Percentiles rank a stretch among this genome's conserved stretches.
Evolutionary conservation across 768 basidiomycete species (phyloP).

Genomic region (Sporobolomyces phaffii): DNA sequence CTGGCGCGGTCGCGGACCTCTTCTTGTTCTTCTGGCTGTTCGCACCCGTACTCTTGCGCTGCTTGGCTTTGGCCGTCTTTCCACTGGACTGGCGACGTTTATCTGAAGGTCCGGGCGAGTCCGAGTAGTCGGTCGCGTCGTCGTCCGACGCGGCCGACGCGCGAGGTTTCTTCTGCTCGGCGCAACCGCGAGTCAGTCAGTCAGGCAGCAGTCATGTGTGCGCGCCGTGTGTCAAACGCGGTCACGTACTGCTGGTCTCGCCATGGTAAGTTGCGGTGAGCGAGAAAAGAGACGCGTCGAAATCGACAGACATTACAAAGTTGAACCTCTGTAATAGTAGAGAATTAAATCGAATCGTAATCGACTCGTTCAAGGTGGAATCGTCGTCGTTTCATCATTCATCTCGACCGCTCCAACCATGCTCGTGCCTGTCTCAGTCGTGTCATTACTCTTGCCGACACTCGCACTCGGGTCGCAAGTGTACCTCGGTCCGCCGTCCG

Average conservation of each 20-base stretch:
- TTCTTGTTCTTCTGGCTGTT: background rate
- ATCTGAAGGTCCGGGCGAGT: background rate
- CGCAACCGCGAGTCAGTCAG: too few relatives aligned
- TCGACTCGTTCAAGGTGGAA: too few relatives aligned
- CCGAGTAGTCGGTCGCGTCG: slow-evolving; percentile 22
- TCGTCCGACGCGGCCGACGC: background rate
- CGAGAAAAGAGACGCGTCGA: background rate
- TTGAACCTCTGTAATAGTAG: too few relatives aligned
- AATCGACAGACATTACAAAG: background rate
- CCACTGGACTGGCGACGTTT: too few relatives aligned
- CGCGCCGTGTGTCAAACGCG: too few relatives aligned
- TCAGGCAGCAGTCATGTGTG: too few relatives aligned
- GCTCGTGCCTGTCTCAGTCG: background rate
- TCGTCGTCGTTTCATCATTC: background rate
- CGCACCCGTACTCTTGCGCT: background rate
- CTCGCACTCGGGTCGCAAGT: background rate
- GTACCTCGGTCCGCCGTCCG: background rate
- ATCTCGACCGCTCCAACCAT: background rate
- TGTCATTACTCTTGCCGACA: background rate
- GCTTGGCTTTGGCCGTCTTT: too few relatives aligned
- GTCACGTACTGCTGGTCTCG: too few relatives aligned
- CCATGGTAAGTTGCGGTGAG: too few relatives aligned
- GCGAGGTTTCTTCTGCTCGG: slow-evolving; percentile 4
- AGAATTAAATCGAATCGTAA: too few relatives aligned
- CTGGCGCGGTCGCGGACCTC: background rate